These are phyloP conservation scores for Backusella luteola DNA, from an alignment of 192 early-diverging fungal species.

Conservation along the genomic window DNA sequence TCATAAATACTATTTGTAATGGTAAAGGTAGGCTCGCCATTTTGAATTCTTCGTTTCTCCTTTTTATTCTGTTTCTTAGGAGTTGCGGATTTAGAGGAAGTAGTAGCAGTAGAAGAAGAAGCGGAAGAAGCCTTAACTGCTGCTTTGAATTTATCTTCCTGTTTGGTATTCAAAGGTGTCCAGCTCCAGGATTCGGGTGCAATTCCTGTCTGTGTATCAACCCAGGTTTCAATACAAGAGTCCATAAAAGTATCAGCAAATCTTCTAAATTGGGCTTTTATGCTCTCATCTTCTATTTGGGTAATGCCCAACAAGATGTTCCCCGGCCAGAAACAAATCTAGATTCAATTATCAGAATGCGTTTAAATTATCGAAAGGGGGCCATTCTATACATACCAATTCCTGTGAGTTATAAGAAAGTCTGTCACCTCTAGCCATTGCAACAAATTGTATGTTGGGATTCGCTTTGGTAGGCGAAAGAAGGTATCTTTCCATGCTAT, in stretches of 20 bases:
- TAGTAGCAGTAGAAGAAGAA: neutral
- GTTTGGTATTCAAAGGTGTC: neutral
- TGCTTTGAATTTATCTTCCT: neutral
- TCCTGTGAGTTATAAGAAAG: slow-evolving; percentile 11
- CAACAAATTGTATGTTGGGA: slow-evolving; percentile 6
- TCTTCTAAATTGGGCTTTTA: slow-evolving; percentile 15
- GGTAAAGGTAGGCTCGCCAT: slow-evolving; percentile 22
- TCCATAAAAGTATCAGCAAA: slow-evolving; percentile 44
- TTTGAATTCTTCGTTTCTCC: neutral
- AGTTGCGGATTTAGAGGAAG: slow-evolving; percentile 3
- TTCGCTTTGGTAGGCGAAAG: slow-evolving; percentile 2
- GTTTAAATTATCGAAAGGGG: neutral
- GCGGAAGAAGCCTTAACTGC: neutral
- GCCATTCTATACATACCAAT: neutral
- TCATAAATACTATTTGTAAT: slow-evolving; percentile 4
- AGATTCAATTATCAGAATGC: neutral
- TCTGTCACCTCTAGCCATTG: neutral
- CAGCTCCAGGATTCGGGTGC: slow-evolving; percentile 44
- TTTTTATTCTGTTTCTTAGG: neutral
- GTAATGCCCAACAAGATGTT: slow-evolving; percentile 42
- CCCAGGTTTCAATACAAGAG: slow-evolving; percentile 41
- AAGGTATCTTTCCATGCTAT: slow-evolving; percentile 22
- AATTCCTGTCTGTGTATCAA: slow-evolving; percentile 39
- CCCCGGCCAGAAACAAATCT: slow-evolving; percentile 51
- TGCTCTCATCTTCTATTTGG: slow-evolving; percentile 29